Conservation (phyloP, 2,329 filamentous ascomycete species). For the Conoideocrella luteorostrata region DNA sequence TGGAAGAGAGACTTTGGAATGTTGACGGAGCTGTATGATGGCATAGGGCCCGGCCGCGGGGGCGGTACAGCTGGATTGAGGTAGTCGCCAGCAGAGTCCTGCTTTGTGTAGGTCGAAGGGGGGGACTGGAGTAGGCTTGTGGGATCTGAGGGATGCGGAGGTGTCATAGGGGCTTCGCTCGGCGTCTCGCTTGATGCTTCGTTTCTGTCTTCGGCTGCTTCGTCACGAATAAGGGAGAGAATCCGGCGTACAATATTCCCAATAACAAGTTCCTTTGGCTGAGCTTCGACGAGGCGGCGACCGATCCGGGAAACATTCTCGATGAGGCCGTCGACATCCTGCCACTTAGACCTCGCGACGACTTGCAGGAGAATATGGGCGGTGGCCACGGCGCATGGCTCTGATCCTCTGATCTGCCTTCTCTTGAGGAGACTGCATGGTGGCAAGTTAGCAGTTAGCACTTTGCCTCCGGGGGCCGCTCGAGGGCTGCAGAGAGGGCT, state of each 20-base stretch:
- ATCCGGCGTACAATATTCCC: conserved; percentile 92
- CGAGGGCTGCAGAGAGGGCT: too few relatives aligned
- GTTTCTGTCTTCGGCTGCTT: conserved; percentile 75
- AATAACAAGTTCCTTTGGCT: conserved; percentile 84
- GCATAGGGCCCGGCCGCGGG: conserved; percentile 53
- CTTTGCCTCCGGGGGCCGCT: too few relatives aligned
- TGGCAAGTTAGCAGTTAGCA: too few relatives aligned
- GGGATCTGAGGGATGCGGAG: conserved; percentile 32
- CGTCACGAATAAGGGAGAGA: conserved; percentile 83
- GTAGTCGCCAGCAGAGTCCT: conserved; percentile 25
- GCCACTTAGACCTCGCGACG: conserved; percentile 73
- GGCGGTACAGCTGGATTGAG: conserved; percentile 22
- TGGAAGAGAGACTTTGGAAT: conserved; percentile 78
- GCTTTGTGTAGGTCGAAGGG: conserved; percentile 26
- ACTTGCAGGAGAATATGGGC: conserved; percentile 83
- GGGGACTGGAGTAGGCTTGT: conserved; percentile 23
- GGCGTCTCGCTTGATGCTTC: conserved; percentile 54
- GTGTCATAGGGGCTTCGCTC: conserved; percentile 36
- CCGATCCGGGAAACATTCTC: conserved; percentile 75
- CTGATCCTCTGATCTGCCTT: conserved; percentile 80
- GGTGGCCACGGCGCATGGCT: conserved; percentile 85
- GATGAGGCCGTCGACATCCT: conserved; percentile 71
- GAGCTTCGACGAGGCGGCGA: conserved; percentile 69
- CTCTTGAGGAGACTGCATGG: conserved; percentile 65
- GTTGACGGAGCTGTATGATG: conserved; percentile 58